Conservation (phyloP, 2,329 filamentous ascomycete genomes). For the Ceratocystis smalleyi region DNA sequence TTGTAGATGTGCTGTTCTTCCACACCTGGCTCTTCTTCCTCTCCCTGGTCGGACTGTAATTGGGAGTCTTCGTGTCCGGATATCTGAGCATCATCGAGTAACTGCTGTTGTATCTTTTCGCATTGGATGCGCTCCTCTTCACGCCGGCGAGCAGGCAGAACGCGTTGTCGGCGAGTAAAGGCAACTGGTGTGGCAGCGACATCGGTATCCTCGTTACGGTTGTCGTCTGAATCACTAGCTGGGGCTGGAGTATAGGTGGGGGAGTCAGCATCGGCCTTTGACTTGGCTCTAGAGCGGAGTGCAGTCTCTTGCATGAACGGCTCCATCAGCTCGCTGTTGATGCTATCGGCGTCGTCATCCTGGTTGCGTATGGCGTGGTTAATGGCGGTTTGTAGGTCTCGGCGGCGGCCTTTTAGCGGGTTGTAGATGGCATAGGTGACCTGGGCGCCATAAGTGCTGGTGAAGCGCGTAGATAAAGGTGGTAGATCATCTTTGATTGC, state of each 20-base stretch:
- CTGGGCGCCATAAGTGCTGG: slow-evolving; percentile 20
- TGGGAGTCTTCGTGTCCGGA: neutral
- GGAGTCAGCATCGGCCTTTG: neutral
- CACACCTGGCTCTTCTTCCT: neutral
- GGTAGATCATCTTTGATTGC: slow-evolving; percentile 19
- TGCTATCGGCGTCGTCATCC: slow-evolving; percentile 11
- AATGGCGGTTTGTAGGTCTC: slow-evolving; percentile 18
- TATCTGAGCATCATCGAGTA: neutral
- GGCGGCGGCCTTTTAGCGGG: slow-evolving; percentile 18
- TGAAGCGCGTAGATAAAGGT: slow-evolving; percentile 18
- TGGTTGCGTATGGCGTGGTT: slow-evolving; percentile 18
- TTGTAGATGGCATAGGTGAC: slow-evolving; percentile 19
- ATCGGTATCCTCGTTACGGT: neutral
- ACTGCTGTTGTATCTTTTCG: neutral
- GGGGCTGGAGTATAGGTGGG: neutral
- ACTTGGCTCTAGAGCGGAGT: neutral
- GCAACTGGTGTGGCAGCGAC: neutral
- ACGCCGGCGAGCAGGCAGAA: slow-evolving; percentile 5
- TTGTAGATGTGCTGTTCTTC: neutral
- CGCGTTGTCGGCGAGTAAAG: slow-evolving; percentile 10
- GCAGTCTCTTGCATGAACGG: slow-evolving; percentile 14
- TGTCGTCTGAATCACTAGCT: neutral
- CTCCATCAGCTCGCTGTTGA: slow-evolving; percentile 15
- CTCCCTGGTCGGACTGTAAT: neutral
- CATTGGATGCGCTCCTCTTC: slow-evolving; percentile 7